These are phyloP conservation scores for Aspergillus tubingensis DNA, from an alignment of 2,329 filamentous ascomycete species.

Conservation along the genomic window DNA sequence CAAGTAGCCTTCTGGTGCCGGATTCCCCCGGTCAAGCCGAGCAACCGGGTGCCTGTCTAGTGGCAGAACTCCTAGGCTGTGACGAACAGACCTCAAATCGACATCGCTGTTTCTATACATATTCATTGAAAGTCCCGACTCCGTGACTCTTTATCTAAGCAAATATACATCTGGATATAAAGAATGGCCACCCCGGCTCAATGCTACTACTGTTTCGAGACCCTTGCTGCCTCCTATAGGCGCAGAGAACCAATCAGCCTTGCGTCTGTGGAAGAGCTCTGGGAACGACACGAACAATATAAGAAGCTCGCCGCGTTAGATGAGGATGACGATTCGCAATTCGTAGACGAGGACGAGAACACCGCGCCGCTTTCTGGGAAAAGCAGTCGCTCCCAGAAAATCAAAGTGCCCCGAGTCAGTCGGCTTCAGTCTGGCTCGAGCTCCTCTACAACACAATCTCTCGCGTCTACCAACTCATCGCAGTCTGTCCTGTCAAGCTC, in stretches of 20 bases:
- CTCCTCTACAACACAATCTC: slow-evolving; percentile 44
- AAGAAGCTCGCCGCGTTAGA: slow-evolving; percentile 41
- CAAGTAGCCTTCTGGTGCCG: slow-evolving; percentile 12
- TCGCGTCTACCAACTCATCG: slow-evolving; percentile 52
- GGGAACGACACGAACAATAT: slow-evolving; percentile 54
- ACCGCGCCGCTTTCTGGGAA: neutral
- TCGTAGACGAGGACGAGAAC: slow-evolving; percentile 26
- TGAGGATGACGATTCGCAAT: slow-evolving; percentile 22
- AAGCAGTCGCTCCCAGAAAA: slow-evolving; percentile 19
- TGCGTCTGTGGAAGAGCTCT: slow-evolving; percentile 69
- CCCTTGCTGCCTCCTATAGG: slow-evolving; percentile 73
- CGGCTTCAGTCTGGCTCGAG: slow-evolving; percentile 44
- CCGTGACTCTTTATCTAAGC: neutral
- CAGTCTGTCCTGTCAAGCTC: slow-evolving; percentile 45
- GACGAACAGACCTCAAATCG: neutral
- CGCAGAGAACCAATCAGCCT: slow-evolving; percentile 68
- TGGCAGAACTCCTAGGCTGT: slow-evolving; percentile 7
- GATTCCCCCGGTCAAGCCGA: neutral
- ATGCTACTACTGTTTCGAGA: slow-evolving; percentile 92
- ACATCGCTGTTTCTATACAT: neutral
- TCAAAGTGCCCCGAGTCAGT: slow-evolving; percentile 36
- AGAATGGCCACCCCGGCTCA: slow-evolving; percentile 81
- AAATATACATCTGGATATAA: neutral
- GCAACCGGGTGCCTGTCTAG: slow-evolving; percentile 4
- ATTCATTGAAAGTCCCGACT: neutral